Evolutionary conservation across 176 grass and related monocot species (phyloP).

Genomic region (Chrysopogon serrulatus): DNA sequence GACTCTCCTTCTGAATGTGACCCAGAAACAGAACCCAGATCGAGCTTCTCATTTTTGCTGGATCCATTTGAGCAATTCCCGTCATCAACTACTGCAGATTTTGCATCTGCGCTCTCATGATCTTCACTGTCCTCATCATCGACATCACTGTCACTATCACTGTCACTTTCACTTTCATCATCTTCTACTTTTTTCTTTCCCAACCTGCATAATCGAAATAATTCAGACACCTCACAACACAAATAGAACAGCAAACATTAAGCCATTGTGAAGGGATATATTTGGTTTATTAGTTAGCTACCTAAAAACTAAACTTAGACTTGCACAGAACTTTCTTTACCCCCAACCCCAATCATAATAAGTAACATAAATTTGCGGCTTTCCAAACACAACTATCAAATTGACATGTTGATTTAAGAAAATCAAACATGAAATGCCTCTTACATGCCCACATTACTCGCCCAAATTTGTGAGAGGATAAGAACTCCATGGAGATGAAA

Average conservation of each 20-base stretch:
- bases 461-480: neutral
- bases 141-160: conserved; percentile 53
- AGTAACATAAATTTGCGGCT: neutral
- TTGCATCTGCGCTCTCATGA: conserved; percentile 34
- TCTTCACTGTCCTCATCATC: conserved; percentile 44
- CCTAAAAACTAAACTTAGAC: neutral
- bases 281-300: conserved; percentile 4
- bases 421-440: neutral
- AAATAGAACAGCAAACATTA: neutral
- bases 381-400: neutral
- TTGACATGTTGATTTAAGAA: neutral
- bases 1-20: conserved; percentile 61
- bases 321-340: neutral
- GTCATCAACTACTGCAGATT: conserved; percentile 58
- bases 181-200: conserved; percentile 82
- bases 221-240: conserved; percentile 3
- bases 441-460: neutral
- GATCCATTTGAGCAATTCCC: conserved; percentile 54
- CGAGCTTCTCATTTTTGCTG: conserved; percentile 34
- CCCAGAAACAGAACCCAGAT: conserved; percentile 43
- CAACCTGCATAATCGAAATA: conserved; percentile 52
- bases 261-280: neutral
- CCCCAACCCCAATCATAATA: neutral
- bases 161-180: conserved; percentile 60
- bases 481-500: neutral